phyloP scores from a whole-genome alignment of 495 filamentous ascomycete genomes.

The Hypoxylon trugodes region DNA sequence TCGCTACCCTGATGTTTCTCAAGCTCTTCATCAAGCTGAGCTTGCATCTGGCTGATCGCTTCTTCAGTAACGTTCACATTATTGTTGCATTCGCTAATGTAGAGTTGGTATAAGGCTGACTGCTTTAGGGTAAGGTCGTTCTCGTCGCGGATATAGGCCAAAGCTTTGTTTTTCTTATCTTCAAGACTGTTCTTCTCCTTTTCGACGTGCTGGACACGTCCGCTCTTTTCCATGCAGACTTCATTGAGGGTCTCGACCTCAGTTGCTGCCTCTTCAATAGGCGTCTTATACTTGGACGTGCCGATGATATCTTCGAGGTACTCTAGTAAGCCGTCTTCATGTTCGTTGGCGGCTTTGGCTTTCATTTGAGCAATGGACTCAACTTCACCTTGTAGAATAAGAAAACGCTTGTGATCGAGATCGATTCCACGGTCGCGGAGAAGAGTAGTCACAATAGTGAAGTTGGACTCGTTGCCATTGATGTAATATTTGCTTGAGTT shows the following conservation, averaged over 20 bases:
- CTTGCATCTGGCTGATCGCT: constrained; percentile 88
- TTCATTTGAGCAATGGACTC: constrained; percentile 99
- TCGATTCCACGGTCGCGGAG: constrained; percentile 90
- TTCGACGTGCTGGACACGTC: constrained; percentile 94
- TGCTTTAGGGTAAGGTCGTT: constrained; percentile 92
- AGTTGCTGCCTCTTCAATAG: constrained; percentile 90
- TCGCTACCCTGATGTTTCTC: constrained; percentile 93
- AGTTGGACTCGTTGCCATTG: constrained; percentile 85
- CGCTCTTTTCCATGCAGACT: constrained; percentile 91
- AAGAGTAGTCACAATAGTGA: constrained; percentile 88
- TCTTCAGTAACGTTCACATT: constrained; percentile 91
- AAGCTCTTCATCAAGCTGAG: constrained; percentile 83
- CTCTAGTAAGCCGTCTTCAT: constrained; percentile 94
- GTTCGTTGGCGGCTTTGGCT: constrained; percentile 89
- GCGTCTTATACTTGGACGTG: constrained; percentile 95
- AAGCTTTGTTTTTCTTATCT: constrained; percentile 94
- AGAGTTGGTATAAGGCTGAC: constrained; percentile 88
- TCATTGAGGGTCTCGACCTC: constrained; percentile 94
- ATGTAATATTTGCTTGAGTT: constrained; percentile 98
- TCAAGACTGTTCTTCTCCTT: constrained; percentile 93
- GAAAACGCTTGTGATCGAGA: constrained; percentile 96
- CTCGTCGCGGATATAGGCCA: constrained; percentile 87
- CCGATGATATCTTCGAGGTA: constrained; percentile 99
- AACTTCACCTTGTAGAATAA: constrained; percentile 97
- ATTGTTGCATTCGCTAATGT: constrained; percentile 84